Evolutionary conservation across 2,329 filamentous ascomycete species (phyloP).

Genomic region (Aspergillus vadensis): DNA sequence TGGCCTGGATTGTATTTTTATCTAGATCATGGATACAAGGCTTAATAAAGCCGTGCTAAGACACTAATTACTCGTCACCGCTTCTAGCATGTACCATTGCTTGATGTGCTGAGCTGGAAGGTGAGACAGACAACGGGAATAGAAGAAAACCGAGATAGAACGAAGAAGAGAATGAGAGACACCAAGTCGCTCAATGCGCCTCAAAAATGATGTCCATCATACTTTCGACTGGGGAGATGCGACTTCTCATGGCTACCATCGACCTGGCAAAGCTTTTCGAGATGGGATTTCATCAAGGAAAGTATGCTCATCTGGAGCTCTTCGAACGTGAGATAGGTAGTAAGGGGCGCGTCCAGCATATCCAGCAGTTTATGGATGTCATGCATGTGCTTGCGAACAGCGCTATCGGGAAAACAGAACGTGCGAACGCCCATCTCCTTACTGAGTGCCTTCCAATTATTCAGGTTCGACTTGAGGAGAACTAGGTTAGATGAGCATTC

Average conservation of each 20-base stretch:
- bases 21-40: background rate
- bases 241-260: constrained; percentile 7
- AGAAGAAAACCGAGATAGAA: background rate
- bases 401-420: constrained; percentile 53
- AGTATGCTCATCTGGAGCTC: constrained; percentile 39
- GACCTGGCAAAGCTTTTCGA: constrained; percentile 24
- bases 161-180: background rate
- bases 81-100: background rate
- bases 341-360: constrained; percentile 48
- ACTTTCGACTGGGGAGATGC: background rate
- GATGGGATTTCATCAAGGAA: constrained; percentile 36
- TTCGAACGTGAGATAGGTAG: constrained; percentile 43
- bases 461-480: constrained; percentile 49
- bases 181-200: background rate
- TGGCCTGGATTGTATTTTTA: no score
- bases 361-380: constrained; percentile 53
- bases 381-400: constrained; percentile 52
- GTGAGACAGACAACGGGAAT: background rate
- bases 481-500: constrained; percentile 42
- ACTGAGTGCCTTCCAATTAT: constrained; percentile 52
- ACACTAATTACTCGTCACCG: background rate
- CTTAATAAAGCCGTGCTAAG: background rate
- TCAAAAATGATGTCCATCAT: background rate
- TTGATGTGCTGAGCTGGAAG: background rate
- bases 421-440: constrained; percentile 53